A percentile compares a stretch with the other conserved stretches of the same genome.
Evolutionary conservation across 2,329 filamentous ascomycete species (phyloP).

Genomic region (Fusarium avenaceum): DNA sequence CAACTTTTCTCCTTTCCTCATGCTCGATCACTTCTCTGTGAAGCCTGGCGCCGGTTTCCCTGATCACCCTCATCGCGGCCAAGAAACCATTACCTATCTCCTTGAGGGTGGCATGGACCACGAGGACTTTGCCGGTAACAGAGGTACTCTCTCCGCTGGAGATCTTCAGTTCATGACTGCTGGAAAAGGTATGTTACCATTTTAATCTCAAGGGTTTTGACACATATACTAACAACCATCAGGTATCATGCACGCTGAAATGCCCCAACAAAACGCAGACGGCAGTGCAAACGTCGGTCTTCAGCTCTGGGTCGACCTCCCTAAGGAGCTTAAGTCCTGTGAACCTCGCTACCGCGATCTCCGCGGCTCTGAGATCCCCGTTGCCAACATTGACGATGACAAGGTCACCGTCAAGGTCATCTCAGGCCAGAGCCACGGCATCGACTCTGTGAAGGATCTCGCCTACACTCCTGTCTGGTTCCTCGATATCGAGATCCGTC

Average conservation of each 20-base stretch:
- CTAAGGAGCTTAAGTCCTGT: conserved; percentile 83
- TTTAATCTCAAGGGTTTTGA: no score
- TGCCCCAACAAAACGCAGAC: conserved; percentile 85
- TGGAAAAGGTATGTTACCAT: conserved; percentile 60
- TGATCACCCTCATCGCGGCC: conserved; percentile 86
- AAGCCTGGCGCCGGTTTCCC: conserved; percentile 88
- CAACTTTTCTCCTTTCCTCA: conserved; percentile 92
- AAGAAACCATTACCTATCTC: conserved; percentile 91
- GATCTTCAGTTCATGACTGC: conserved; percentile 99
- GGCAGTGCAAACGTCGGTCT: conserved; percentile 85
- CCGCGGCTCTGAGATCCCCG: conserved; percentile 81
- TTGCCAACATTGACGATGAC: conserved; percentile 76
- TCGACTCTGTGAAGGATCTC: conserved; percentile 89
- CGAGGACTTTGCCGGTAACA: conserved; percentile 90
- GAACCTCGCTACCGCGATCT: conserved; percentile 95
- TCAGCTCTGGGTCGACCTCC: conserved; percentile 96
- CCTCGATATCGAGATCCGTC: conserved; percentile 83
- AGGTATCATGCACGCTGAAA: conserved; percentile 95
- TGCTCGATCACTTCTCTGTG: conserved; percentile 94
- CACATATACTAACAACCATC: conserved; percentile 42
- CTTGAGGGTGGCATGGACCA: conserved; percentile 89
- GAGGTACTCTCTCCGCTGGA: conserved; percentile 85
- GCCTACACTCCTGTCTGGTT: conserved; percentile 99
- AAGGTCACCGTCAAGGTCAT: conserved; percentile 90
- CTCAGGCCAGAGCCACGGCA: conserved; percentile 83